phyloP scores from a whole-genome alignment of 306 rosid species.

The Trichosanthes cucumerina region DNA sequence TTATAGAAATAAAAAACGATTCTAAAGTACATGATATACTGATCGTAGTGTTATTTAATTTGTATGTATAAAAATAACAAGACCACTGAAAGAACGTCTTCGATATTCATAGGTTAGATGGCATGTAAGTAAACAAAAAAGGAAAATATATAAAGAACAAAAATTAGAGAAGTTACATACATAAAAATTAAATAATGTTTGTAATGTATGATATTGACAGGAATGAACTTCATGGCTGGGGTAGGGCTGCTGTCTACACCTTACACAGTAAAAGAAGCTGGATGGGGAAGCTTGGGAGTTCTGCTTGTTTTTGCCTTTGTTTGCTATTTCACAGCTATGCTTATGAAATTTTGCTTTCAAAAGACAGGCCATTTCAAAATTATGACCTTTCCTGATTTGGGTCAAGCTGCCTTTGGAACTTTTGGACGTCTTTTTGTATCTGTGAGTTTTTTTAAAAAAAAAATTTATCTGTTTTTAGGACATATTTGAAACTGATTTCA shows the following conservation, averaged over 20 bases:
- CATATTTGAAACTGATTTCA: too few relatives aligned
- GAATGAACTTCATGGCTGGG: slow-evolving; percentile 74
- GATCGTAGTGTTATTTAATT: too few relatives aligned
- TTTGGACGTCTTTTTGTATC: slow-evolving; percentile 52
- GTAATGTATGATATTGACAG: slow-evolving; percentile 22
- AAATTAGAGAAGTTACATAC: too few relatives aligned
- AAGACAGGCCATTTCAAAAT: slow-evolving; percentile 32
- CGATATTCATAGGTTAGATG: too few relatives aligned
- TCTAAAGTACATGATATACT: too few relatives aligned
- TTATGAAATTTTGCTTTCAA: slow-evolving; percentile 65
- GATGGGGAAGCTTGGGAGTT: slow-evolving; percentile 61
- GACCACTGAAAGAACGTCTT: too few relatives aligned
- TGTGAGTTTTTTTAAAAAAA: slow-evolving; percentile 36
- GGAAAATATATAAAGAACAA: too few relatives aligned
- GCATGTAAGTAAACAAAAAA: too few relatives aligned
- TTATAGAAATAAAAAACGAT: too few relatives aligned
- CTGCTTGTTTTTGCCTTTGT: slow-evolving; percentile 48
- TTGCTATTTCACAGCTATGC: slow-evolving; percentile 68
- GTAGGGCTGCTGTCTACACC: slow-evolving; percentile 72
- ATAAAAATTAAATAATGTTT: too few relatives aligned
- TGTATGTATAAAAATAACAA: too few relatives aligned
- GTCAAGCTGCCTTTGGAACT: slow-evolving; percentile 81
- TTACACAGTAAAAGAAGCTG: slow-evolving; percentile 53
- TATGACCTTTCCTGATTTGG: slow-evolving; percentile 57
- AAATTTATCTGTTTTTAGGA: neutral